phyloP scores from a whole-genome alignment of 2,329 filamentous ascomycete genomes.

The Trichoderma sp. region DNA sequence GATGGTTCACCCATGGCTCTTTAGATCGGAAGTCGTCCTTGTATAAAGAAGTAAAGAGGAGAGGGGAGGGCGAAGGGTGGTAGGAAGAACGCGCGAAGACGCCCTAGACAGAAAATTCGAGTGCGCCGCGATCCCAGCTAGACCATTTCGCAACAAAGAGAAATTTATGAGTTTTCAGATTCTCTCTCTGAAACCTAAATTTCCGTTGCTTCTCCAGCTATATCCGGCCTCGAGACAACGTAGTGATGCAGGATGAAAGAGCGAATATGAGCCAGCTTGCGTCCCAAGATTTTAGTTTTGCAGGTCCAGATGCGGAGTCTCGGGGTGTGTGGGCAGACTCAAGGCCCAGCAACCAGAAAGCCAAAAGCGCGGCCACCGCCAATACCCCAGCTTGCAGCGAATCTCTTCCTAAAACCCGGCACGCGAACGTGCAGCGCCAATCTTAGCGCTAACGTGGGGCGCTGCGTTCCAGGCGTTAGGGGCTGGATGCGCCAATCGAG shows the following conservation, averaged over 20 bases:
- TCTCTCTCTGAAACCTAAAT: conserved; percentile 12
- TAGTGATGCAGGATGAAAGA: conserved; percentile 30
- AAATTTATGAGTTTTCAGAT: neutral
- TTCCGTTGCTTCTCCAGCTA: neutral
- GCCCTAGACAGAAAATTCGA: conserved; percentile 16
- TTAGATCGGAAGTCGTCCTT: conserved; percentile 6
- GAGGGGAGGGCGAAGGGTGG: neutral
- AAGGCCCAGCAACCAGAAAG: conserved; percentile 12
- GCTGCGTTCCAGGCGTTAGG: conserved; percentile 19
- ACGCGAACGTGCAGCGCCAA: conserved; percentile 28
- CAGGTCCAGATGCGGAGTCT: conserved; percentile 26
- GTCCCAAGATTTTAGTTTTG: conserved; percentile 19
- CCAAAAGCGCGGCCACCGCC: conserved; percentile 15
- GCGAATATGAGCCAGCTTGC: conserved; percentile 29
- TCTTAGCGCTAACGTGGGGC: conserved; percentile 22
- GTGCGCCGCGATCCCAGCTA: conserved; percentile 18
- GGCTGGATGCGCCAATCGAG: conserved; percentile 12
- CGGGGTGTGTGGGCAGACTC: conserved; percentile 20
- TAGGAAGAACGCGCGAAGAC: conserved; percentile 7
- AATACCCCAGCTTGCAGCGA: conserved; percentile 24
- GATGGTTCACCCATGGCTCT: conserved; percentile 35
- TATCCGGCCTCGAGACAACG: conserved; percentile 23
- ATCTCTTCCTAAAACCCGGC: conserved; percentile 19
- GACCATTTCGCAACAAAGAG: conserved; percentile 22
- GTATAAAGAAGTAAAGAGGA: neutral